phyloP scores from a whole-genome alignment of 768 basidiomycete genomes.

The Psilocybe tampanensis region DNA sequence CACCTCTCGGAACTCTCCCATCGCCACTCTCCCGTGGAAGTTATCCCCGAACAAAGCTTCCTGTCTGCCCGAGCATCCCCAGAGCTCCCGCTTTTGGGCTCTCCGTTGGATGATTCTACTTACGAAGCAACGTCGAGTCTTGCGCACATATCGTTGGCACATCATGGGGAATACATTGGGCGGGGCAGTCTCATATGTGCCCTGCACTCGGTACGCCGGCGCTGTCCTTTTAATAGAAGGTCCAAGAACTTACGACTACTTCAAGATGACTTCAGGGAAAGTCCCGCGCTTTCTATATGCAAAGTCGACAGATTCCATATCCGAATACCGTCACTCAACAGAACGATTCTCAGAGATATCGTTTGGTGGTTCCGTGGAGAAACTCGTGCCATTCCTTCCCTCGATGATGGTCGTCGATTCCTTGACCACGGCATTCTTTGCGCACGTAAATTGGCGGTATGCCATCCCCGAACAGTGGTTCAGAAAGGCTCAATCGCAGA shows the following conservation, averaged over 20 bases:
- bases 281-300: slow-evolving; percentile 40
- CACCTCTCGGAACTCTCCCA: slow-evolving; percentile 12
- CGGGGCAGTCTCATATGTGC: slow-evolving; percentile 49
- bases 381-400: slow-evolving; percentile 37
- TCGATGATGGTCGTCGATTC: slow-evolving; percentile 30
- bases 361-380: slow-evolving; percentile 25
- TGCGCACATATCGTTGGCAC: slow-evolving; percentile 46
- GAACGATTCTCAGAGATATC: slow-evolving; percentile 25
- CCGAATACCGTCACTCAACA: slow-evolving; percentile 25
- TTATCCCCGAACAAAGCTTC: slow-evolving; percentile 4
- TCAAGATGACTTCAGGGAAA: slow-evolving; percentile 37
- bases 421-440: slow-evolving; percentile 45
- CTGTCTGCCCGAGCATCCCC: slow-evolving; percentile 1
- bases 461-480: slow-evolving; percentile 55
- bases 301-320: slow-evolving; percentile 40
- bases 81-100: slow-evolving; percentile 3
- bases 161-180: slow-evolving; percentile 52
- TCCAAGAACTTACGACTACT: background rate
- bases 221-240: background rate
- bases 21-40: slow-evolving; percentile 15
- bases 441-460: slow-evolving; percentile 50
- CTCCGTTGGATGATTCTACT: slow-evolving; percentile 31
- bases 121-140: slow-evolving; percentile 43
- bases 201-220: slow-evolving; percentile 41
- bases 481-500: slow-evolving; percentile 38